These are phyloP conservation scores for Vigna hirtella DNA, from an alignment of 306 rosid genomes.

Conservation along the genomic window DNA sequence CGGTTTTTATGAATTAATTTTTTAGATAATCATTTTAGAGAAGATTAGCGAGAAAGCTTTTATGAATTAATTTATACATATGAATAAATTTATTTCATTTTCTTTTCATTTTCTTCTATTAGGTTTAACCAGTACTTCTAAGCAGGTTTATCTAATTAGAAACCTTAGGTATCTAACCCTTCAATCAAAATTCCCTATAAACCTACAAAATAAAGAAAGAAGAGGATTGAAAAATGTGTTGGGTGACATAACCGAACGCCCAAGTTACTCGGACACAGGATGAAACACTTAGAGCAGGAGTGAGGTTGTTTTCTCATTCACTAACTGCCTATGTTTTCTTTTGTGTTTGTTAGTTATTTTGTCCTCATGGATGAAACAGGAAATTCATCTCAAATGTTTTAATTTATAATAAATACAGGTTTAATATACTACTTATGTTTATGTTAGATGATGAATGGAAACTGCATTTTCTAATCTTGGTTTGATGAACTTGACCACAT, in stretches of 20 bases:
- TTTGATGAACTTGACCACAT: not conserved
- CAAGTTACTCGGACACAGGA: not conserved
- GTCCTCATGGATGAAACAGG: not conserved
- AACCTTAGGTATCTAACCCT: not conserved
- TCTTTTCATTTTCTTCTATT: too few relatives aligned
- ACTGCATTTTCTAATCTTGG: not conserved
- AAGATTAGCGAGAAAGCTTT: too few relatives aligned
- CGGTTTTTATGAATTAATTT: too few relatives aligned
- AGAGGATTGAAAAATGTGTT: not conserved
- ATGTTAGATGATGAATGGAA: slow-evolving; percentile 10
- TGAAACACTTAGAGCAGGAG: not conserved
- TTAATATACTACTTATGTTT: slow-evolving; percentile 2
- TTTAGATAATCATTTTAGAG: too few relatives aligned
- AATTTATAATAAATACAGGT: not conserved
- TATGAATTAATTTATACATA: too few relatives aligned
- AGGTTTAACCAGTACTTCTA: too few relatives aligned
- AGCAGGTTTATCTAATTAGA: too few relatives aligned
- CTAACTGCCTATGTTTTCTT: not conserved
- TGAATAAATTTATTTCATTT: too few relatives aligned
- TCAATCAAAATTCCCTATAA: not conserved
- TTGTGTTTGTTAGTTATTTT: too few relatives aligned
- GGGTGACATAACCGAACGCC: not conserved
- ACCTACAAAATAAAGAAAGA: not conserved
- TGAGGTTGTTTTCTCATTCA: slow-evolving; percentile 18
- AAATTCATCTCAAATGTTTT: not conserved